Conservation (phyloP, 495 filamentous ascomycete genomes). For the Penicillium robsamsonii region DNA sequence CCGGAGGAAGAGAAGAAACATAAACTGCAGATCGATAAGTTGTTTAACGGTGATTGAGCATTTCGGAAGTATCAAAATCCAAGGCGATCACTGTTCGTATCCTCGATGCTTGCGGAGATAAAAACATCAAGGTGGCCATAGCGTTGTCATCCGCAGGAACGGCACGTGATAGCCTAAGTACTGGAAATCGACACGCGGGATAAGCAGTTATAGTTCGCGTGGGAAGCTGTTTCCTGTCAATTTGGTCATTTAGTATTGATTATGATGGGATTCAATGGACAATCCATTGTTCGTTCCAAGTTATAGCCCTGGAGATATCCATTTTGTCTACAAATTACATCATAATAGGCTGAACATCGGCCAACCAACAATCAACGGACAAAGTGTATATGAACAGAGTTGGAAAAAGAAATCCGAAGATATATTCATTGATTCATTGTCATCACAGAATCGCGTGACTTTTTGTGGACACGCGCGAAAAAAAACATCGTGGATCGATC, state of each 20-base stretch:
- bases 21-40: background rate
- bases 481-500: conserved; percentile 2
- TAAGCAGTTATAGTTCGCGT: background rate
- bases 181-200: background rate
- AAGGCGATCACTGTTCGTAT: conserved; percentile 3
- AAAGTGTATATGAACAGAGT: background rate
- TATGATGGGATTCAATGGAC: background rate
- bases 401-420: conserved; percentile 1
- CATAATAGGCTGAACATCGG: background rate
- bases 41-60: conserved; percentile 8
- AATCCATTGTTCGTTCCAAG: background rate
- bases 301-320: background rate
- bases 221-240: background rate
- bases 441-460: conserved; percentile 12
- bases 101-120: conserved; percentile 24
- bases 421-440: conserved; percentile 21
- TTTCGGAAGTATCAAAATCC: conserved; percentile 8
- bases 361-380: background rate
- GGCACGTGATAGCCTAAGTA: conserved; percentile 24
- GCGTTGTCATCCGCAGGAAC: conserved; percentile 15
- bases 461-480: background rate
- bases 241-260: background rate
- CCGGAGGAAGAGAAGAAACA: background rate
- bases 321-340: conserved; percentile 1
- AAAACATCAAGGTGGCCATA: conserved; percentile 34